phyloP scores from a whole-genome alignment of 2,329 filamentous ascomycete species.

The Plenodomus lindquistii region DNA sequence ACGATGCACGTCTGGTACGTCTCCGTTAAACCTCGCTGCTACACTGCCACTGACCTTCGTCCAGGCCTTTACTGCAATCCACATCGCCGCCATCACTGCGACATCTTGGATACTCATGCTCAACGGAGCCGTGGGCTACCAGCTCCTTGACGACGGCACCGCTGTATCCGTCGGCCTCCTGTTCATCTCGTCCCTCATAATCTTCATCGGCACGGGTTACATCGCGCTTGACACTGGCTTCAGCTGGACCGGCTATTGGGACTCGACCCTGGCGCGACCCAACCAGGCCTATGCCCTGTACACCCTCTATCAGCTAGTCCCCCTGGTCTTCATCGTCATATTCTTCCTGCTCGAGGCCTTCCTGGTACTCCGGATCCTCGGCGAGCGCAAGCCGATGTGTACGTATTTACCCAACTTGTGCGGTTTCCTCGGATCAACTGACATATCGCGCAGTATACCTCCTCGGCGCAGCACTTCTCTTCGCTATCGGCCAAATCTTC shows the following conservation, averaged over 20 bases:
- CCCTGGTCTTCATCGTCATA: slow-evolving; percentile 83
- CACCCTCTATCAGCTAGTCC: slow-evolving; percentile 87
- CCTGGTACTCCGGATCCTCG: slow-evolving; percentile 82
- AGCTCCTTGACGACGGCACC: slow-evolving; percentile 92
- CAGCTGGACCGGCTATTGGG: slow-evolving; percentile 79
- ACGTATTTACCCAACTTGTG: slow-evolving; percentile 40
- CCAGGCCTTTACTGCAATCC: slow-evolving; percentile 84
- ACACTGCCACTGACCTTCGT: slow-evolving; percentile 11
- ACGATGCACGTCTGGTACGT: slow-evolving; percentile 72
- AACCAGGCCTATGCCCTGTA: slow-evolving; percentile 83
- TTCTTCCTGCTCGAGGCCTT: slow-evolving; percentile 84
- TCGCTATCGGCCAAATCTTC: slow-evolving; percentile 92
- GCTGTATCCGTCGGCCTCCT: slow-evolving; percentile 79
- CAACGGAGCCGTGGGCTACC: slow-evolving; percentile 90
- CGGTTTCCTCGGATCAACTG: slow-evolving; percentile 11
- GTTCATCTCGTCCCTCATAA: slow-evolving; percentile 66
- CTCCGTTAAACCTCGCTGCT: not conserved
- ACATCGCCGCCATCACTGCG: slow-evolving; percentile 86
- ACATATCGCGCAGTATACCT: slow-evolving; percentile 67
- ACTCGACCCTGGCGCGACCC: slow-evolving; percentile 52
- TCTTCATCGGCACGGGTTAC: slow-evolving; percentile 92
- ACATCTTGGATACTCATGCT: slow-evolving; percentile 89
- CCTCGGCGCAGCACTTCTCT: slow-evolving; percentile 72
- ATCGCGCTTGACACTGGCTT: slow-evolving; percentile 94
- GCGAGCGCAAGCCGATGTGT: slow-evolving; percentile 88